phyloP scores from a whole-genome alignment of 805 yeast species.

The Teunomyces funiuensis region DNA sequence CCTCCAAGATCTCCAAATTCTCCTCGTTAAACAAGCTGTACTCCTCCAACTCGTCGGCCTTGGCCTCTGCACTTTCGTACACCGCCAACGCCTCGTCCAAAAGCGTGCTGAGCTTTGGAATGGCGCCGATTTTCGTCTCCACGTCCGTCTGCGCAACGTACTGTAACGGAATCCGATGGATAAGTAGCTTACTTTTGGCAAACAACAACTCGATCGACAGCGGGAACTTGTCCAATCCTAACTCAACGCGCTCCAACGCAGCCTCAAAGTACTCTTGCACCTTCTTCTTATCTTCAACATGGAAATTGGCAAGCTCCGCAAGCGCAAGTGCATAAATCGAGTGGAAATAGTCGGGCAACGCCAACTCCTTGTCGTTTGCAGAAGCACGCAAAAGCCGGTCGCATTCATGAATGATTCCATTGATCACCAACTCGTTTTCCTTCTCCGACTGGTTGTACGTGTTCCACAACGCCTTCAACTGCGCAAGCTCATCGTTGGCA shows the following conservation, averaged over 20 bases:
- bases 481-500: slow-evolving; percentile 77
- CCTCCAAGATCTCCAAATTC: slow-evolving; percentile 52
- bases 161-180: slow-evolving; percentile 60
- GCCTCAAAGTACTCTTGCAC: slow-evolving; percentile 63
- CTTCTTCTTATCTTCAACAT: slow-evolving; percentile 42
- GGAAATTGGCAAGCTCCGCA: slow-evolving; percentile 60
- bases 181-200: slow-evolving; percentile 53
- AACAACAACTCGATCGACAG: slow-evolving; percentile 48
- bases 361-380: slow-evolving; percentile 9
- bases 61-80: slow-evolving; percentile 45
- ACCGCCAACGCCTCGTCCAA: slow-evolving; percentile 47
- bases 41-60: slow-evolving; percentile 21
- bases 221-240: slow-evolving; percentile 54
- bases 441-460: slow-evolving; percentile 57
- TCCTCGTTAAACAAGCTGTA: slow-evolving; percentile 39
- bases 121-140: slow-evolving; percentile 35
- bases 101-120: slow-evolving; percentile 34
- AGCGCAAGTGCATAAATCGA: slow-evolving; percentile 73
- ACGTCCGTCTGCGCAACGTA: slow-evolving; percentile 50
- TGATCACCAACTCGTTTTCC: slow-evolving; percentile 63
- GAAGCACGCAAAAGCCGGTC: slow-evolving; percentile 67
- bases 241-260: slow-evolving; percentile 65
- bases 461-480: slow-evolving; percentile 69
- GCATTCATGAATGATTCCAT: slow-evolving; percentile 91
- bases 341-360: slow-evolving; percentile 55